phyloP scores from a whole-genome alignment of 495 filamentous ascomycete species.

The Neurospora terricola region DNA sequence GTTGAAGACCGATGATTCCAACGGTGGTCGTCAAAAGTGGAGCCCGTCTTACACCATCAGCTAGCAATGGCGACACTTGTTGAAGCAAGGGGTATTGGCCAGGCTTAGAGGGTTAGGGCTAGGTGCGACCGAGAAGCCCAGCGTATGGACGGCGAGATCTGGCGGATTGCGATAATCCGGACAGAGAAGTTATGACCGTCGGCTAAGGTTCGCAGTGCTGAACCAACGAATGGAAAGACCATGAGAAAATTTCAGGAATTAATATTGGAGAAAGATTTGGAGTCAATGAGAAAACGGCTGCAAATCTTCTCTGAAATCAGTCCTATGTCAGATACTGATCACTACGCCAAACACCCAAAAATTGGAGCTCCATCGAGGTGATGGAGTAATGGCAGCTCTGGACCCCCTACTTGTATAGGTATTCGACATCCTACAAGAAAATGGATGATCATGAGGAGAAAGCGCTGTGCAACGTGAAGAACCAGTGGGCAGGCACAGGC shows the following conservation, averaged over 20 bases:
- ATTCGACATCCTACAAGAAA: not conserved
- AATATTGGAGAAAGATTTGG: no score
- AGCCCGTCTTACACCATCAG: not conserved
- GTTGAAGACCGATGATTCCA: not conserved
- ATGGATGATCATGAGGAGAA: not conserved
- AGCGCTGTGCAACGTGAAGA: not conserved
- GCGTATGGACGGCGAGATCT: not conserved
- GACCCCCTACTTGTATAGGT: no score
- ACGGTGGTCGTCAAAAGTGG: not conserved
- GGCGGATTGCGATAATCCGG: not conserved
- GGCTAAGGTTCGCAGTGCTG: no score
- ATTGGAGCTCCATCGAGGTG: no score
- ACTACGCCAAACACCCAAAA: no score
- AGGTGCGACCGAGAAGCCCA: not conserved
- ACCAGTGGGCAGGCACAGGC: not conserved
- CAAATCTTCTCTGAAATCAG: no score
- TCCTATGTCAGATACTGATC: no score
- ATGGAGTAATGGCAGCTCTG: no score
- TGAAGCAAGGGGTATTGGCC: not conserved
- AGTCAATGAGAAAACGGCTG: no score
- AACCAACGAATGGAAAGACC: no score
- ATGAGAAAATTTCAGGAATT: no score
- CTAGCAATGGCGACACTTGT: not conserved
- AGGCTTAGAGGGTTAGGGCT: not conserved
- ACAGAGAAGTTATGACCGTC: no score